Conservation (phyloP, 1,284 basidiomycete genomes). For the Papiliotrema flavescens region DNA sequence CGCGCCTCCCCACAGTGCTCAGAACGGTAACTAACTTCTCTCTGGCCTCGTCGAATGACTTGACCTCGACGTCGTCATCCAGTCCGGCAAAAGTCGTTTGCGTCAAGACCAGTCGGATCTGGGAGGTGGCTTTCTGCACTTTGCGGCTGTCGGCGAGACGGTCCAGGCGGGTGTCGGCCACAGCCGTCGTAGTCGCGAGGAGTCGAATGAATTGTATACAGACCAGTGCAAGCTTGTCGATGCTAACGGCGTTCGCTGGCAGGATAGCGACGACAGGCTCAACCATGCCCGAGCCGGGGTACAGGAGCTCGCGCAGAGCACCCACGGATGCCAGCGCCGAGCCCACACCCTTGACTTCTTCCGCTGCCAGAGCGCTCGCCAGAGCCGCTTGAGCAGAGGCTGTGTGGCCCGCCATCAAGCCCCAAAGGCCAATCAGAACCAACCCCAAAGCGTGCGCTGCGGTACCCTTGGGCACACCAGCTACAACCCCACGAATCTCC, state of each 20-base stretch:
- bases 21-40: slow-evolving; percentile 42
- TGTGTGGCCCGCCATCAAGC: slow-evolving; percentile 37
- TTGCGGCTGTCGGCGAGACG: slow-evolving; percentile 23
- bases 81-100: slow-evolving; percentile 39
- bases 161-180: slow-evolving; percentile 12
- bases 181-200: slow-evolving; percentile 23
- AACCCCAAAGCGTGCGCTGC: slow-evolving; percentile 43
- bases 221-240: slow-evolving; percentile 44
- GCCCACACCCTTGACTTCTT: slow-evolving; percentile 37
- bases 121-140: slow-evolving; percentile 32
- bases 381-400: slow-evolving; percentile 36
- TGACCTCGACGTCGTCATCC: slow-evolving; percentile 12
- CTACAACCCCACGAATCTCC: slow-evolving; percentile 39
- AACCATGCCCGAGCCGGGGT: slow-evolving; percentile 27
- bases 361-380: slow-evolving; percentile 41
- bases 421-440: slow-evolving; percentile 48
- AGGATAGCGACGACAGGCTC: slow-evolving; percentile 2
- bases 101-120: slow-evolving; percentile 39
- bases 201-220: slow-evolving; percentile 46
- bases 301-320: slow-evolving; percentile 42
- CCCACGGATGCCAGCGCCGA: slow-evolving; percentile 29
- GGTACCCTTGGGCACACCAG: slow-evolving; percentile 34
- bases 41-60: slow-evolving; percentile 34
- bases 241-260: slow-evolving; percentile 31
- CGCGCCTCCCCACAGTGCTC: slow-evolving; percentile 34